Percentiles rank a stretch among this genome's conserved stretches.
Conservation (phyloP, 495 filamentous ascomycete genomes). For the Halenospora varia region DNA sequence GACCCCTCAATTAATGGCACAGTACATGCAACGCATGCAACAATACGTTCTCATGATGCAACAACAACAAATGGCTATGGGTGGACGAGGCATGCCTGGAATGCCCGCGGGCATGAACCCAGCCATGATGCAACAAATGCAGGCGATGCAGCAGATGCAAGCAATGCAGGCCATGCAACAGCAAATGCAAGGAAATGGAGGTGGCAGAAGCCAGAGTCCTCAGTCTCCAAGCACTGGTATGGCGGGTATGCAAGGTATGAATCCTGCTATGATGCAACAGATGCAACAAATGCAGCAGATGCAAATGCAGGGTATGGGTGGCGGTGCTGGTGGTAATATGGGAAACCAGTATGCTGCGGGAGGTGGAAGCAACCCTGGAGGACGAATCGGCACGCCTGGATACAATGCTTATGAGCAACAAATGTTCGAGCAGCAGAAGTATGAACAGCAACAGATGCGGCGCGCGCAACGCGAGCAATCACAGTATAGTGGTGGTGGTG, state of each 20-base stretch:
- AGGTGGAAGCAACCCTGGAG: slow-evolving; percentile 24
- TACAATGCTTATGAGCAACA: slow-evolving; percentile 75
- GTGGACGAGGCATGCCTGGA: slow-evolving; percentile 33
- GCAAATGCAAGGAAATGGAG: slow-evolving; percentile 47
- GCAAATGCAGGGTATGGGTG: slow-evolving; percentile 41
- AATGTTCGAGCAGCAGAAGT: slow-evolving; percentile 84
- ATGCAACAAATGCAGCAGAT: slow-evolving; percentile 84
- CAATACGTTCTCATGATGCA: slow-evolving; percentile 95
- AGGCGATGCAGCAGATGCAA: slow-evolving; percentile 84
- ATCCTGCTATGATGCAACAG: slow-evolving; percentile 65
- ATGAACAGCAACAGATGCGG: slow-evolving; percentile 67
- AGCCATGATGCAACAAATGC: slow-evolving; percentile 64
- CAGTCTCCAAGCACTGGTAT: slow-evolving; percentile 30
- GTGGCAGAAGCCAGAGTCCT: slow-evolving; percentile 43
- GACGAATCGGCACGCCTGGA: slow-evolving; percentile 40
- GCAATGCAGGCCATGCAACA: slow-evolving; percentile 62
- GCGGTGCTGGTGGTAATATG: slow-evolving; percentile 27
- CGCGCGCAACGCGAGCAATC: slow-evolving; percentile 23
- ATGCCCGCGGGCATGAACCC: slow-evolving; percentile 50
- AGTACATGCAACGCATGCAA: slow-evolving; percentile 97
- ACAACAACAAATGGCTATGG: slow-evolving; percentile 75
- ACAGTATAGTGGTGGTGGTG: slow-evolving; percentile 21
- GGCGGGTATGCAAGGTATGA: slow-evolving; percentile 42
- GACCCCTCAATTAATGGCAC: slow-evolving; percentile 95
- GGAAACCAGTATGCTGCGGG: slow-evolving; percentile 12